These are phyloP conservation scores for Hanseniaspora lindneri DNA, from an alignment of 805 yeast genomes.

Conservation along the genomic window DNA sequence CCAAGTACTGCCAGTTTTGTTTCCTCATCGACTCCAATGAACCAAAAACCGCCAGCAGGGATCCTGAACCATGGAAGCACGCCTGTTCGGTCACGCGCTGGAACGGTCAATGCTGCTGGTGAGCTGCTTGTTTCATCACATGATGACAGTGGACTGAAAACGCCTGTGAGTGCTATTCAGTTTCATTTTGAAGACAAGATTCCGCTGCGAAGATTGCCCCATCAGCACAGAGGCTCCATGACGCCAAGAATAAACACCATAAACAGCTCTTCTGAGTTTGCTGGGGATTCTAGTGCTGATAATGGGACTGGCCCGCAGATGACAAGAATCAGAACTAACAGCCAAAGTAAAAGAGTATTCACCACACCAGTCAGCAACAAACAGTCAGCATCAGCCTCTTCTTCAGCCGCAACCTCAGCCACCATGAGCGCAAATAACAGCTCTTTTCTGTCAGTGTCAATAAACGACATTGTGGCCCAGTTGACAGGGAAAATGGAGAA, in stretches of 20 bases:
- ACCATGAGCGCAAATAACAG: neutral
- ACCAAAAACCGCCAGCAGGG: slow-evolving; percentile 6
- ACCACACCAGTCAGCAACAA: slow-evolving; percentile 10
- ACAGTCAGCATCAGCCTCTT: slow-evolving; percentile 18
- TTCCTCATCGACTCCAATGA: slow-evolving; percentile 4
- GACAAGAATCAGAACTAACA: neutral
- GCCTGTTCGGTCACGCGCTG: neutral
- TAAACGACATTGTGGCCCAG: slow-evolving; percentile 11
- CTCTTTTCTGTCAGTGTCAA: slow-evolving; percentile 8
- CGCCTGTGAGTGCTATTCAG: slow-evolving; percentile 30
- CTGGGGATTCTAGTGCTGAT: neutral
- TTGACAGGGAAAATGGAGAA: slow-evolving; percentile 6
- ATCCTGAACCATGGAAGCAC: slow-evolving; percentile 2
- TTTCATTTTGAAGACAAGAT: slow-evolving; percentile 36
- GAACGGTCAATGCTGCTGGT: neutral
- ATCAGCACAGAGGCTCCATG: slow-evolving; percentile 43
- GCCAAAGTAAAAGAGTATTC: slow-evolving; percentile 2
- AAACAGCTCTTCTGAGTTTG: neutral
- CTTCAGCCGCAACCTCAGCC: slow-evolving; percentile 16
- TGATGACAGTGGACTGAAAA: slow-evolving; percentile 3
- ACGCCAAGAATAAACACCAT: slow-evolving; percentile 36
- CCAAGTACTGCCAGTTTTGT: neutral
- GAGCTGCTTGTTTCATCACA: slow-evolving; percentile 1
- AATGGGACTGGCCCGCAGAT: neutral
- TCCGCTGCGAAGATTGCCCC: slow-evolving; percentile 30